phyloP scores from a whole-genome alignment of 2,329 filamentous ascomycete genomes.

The Pleomassaria siparia region DNA sequence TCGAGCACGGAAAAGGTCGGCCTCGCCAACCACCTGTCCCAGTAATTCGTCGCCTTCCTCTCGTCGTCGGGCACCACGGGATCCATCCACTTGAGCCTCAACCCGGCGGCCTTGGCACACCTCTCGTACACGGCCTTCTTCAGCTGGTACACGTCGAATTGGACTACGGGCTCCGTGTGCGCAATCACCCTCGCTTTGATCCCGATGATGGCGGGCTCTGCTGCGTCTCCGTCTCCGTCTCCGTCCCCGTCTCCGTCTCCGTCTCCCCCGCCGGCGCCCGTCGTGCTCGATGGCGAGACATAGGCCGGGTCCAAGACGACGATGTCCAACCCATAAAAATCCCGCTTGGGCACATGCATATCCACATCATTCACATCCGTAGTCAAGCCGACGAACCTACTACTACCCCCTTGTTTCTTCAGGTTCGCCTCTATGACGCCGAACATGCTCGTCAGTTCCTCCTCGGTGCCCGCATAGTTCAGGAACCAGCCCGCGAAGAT shows the following conservation, averaged over 20 bases:
- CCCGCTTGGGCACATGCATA: conserved; percentile 17
- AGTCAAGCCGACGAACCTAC: conserved; percentile 28
- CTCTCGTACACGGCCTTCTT: conserved; percentile 28
- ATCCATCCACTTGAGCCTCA: conserved; percentile 23
- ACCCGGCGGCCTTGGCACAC: conserved; percentile 22
- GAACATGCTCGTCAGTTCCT: conserved; percentile 26
- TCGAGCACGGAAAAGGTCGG: conserved; percentile 28
- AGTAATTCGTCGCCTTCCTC: conserved; percentile 22
- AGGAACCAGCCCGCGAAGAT: conserved; percentile 36
- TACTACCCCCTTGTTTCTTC: conserved; percentile 9
- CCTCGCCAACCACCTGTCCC: conserved; percentile 23
- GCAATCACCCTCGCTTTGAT: conserved; percentile 24
- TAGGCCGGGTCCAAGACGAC: conserved; percentile 23
- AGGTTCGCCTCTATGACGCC: conserved; percentile 22
- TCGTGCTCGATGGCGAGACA: too few relatives aligned
- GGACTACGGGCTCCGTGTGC: conserved; percentile 16
- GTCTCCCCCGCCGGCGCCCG: conserved; percentile 11
- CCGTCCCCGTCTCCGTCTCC: too few relatives aligned
- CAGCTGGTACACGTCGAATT: conserved; percentile 33
- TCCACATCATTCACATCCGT: conserved; percentile 23
- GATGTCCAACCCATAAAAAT: conserved; percentile 29
- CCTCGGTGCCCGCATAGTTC: conserved; percentile 30
- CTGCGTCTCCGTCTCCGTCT: too few relatives aligned
- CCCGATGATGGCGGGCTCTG: too few relatives aligned
- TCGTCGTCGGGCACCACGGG: conserved; percentile 28